These are phyloP conservation scores for Puccinia polysora DNA, from an alignment of 1,284 basidiomycete species.

Conservation along the genomic window DNA sequence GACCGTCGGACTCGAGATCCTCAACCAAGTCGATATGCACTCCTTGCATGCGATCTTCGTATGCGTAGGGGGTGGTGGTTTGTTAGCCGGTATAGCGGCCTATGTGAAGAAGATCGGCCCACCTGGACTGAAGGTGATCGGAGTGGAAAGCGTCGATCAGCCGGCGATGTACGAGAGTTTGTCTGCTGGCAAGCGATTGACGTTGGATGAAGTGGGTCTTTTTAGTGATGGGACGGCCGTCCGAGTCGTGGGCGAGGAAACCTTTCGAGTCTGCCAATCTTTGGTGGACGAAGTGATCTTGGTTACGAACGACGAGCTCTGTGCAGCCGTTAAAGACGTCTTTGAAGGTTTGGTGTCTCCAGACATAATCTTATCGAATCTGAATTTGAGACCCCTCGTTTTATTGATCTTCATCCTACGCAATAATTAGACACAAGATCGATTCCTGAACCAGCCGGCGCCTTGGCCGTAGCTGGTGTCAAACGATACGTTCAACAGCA, in stretches of 20 bases:
- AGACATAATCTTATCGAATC: too few relatives aligned
- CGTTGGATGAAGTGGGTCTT: slow-evolving; percentile 82
- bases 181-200: slow-evolving; percentile 70
- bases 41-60: slow-evolving; percentile 78
- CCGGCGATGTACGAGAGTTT: slow-evolving; percentile 85
- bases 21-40: slow-evolving; percentile 3
- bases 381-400: too few relatives aligned
- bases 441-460: slow-evolving; percentile 94
- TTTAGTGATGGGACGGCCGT: slow-evolving; percentile 99
- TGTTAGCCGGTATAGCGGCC: slow-evolving; percentile 79
- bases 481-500: slow-evolving; percentile 82
- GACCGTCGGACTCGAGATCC: slow-evolving; percentile 86
- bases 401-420: too few relatives aligned
- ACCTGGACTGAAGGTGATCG: slow-evolving; percentile 75
- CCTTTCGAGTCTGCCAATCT: slow-evolving; percentile 82
- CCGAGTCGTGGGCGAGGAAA: slow-evolving; percentile 89
- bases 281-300: slow-evolving; percentile 79
- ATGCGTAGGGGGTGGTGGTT: slow-evolving; percentile 86
- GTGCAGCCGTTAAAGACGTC: slow-evolving; percentile 97
- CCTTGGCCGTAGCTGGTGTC: slow-evolving; percentile 82
- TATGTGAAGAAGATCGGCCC: slow-evolving; percentile 91
- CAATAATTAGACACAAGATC: slow-evolving; percentile 72
- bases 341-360: slow-evolving; percentile 79
- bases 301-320: slow-evolving; percentile 92
- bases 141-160: slow-evolving; percentile 92